A percentile compares a stretch with the other conserved stretches of the same genome.
Evolutionary conservation across 441 rosid species (phyloP).

Genomic region (Mallotus japonicus): DNA sequence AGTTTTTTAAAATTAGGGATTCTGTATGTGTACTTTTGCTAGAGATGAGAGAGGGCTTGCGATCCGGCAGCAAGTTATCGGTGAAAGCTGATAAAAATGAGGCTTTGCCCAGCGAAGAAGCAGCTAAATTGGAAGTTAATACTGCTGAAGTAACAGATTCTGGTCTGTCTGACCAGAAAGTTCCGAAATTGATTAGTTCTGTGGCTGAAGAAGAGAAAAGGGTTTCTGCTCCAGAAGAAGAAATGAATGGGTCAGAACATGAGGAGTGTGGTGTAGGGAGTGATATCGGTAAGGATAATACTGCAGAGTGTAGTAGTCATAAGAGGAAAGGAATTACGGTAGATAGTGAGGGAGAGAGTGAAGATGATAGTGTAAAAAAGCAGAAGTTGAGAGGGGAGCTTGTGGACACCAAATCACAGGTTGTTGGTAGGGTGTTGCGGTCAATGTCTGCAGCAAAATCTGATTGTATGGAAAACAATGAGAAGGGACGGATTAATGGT

Average conservation of each 20-base stretch:
- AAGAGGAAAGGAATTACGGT: constrained; percentile 29
- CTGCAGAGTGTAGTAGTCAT: constrained; percentile 17
- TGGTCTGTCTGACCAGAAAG: constrained; percentile 22
- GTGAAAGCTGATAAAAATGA: constrained; percentile 31
- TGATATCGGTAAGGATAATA: constrained; percentile 15
- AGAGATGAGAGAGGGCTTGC: constrained; percentile 47
- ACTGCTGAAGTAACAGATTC: constrained; percentile 19
- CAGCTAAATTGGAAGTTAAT: constrained; percentile 18
- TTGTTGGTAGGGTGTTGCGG: constrained; percentile 47
- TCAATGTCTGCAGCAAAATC: constrained; percentile 35
- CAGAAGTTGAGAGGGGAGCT: constrained; percentile 27
- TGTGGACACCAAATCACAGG: constrained; percentile 23
- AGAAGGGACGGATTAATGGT: constrained; percentile 18
- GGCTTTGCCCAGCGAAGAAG: neutral
- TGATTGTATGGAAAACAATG: constrained; percentile 20
- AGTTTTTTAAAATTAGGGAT: constrained; percentile 22
- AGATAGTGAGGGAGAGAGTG: constrained; percentile 26
- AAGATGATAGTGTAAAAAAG: constrained; percentile 27
- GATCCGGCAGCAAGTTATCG: constrained; percentile 32
- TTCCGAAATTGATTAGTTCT: constrained; percentile 4
- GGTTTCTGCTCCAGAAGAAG: constrained; percentile 10
- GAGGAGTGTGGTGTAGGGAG: constrained; percentile 25
- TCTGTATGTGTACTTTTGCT: constrained; percentile 11
- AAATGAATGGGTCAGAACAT: constrained; percentile 16
- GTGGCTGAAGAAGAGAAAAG: constrained; percentile 16